Base-by-base conservation (phyloP, 371 early-diverging fungal genomes). In the Mucor plumbeus region DNA sequence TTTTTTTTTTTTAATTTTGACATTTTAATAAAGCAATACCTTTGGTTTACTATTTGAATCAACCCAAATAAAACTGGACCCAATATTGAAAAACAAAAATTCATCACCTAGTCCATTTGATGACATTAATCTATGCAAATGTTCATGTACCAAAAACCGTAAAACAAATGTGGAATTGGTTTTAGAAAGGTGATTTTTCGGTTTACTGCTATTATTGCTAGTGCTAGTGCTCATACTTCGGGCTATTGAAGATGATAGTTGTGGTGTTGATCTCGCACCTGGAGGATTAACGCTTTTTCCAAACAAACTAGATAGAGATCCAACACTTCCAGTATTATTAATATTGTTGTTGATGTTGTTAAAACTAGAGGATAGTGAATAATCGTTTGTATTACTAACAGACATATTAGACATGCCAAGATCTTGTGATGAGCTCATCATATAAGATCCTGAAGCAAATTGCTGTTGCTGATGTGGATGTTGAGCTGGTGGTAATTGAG, bases 91-190 rank as follows among this genome's bases (percentile, higher is more conserved):
- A 62, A 77, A 77, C 33, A 71, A 56, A 54, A 67, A 73, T 0
- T 67, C 47, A 36, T 76, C 74, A 4, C 92, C 87, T 19, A 71
- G 69, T 21, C 79, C 73, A 47, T 91, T 80, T 64, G 83, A 74
- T 4, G 91, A 75, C n/a, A 96, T 65, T 61, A 91, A 83, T 66
- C 87, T 88, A 17, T 92, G 87, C 26, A 94, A 73, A 50, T 92
- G 87, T 31, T 95, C 95, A 77, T 93, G 85, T 5, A 93, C 88
- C 8, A 90, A 77, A 26, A 96, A 90, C 57, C 89, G 86, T 14
- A 85, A 67, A 7, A 97, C 94, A 81, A 94, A 96, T 5, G 88
- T 85, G 14, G 88, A 88, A 53, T 86, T 88, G 15, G 89, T 88
- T 58, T 89, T 89, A 5, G 83, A 70, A 7, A 91, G 77, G 56